A percentile compares a stretch with the other conserved stretches of the same genome.
Evolutionary conservation across 208 protist genomes (phyloP).

Genomic region (Wallacemonas collosoma): DNA sequence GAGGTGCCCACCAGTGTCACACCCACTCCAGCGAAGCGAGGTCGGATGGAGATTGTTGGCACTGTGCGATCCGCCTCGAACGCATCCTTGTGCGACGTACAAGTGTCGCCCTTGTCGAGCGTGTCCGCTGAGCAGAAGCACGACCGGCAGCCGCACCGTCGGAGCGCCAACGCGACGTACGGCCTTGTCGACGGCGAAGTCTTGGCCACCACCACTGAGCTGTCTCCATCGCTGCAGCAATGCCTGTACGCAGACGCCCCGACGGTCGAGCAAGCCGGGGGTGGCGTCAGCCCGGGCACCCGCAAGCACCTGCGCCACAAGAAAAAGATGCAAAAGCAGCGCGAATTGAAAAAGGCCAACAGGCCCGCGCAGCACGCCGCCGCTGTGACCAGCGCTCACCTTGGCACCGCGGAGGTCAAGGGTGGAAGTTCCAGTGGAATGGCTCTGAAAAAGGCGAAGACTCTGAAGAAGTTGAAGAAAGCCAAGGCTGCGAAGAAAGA

Average conservation of each 20-base stretch:
- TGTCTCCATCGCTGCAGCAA: neutral
- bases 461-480: constrained; percentile 11
- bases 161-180: neutral
- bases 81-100: constrained; percentile 5
- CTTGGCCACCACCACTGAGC: neutral
- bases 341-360: constrained; percentile 11
- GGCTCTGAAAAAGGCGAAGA: constrained; percentile 9
- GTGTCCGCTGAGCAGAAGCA: neutral
- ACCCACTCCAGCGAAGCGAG: neutral
- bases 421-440: no score
- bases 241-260: neutral
- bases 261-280: neutral
- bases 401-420: no score
- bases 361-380: neutral
- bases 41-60: neutral
- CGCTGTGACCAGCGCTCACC: neutral
- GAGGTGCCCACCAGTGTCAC: neutral
- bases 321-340: constrained; percentile 16
- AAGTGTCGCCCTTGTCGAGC: constrained; percentile 11
- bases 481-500: constrained; percentile 2
- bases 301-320: constrained; percentile 14
- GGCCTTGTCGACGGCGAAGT: constrained; percentile 12
- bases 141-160: neutral
- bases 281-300: constrained; percentile 7
- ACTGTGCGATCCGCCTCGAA: neutral